Base-by-base conservation (phyloP, 73 alveolate genomes). In the Paraurostyla sp. region DNA sequence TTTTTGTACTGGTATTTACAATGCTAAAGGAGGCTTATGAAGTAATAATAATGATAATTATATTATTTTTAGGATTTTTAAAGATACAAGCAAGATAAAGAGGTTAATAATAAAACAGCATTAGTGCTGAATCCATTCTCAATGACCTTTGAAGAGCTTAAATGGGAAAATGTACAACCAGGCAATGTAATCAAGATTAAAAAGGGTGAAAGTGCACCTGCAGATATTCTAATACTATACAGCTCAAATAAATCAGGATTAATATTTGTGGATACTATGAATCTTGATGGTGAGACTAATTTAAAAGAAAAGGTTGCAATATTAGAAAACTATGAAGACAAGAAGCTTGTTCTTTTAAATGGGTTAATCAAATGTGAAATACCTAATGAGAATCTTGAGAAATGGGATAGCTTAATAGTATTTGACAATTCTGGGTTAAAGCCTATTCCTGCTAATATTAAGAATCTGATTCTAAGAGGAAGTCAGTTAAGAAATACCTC, bases 201-300 rank as follows among this genome's bases (percentile, higher is more conserved):
- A 30, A 88, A 92, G 50, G 94, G 89, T 51, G 97, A 92, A 38
- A 60, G 71, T n/a, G 82, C 92, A 41, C 98, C 98, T 0, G 95
- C 95, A 11, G 98, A 94, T 56, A 92, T 92, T 0, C 73, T 94
- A 23, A 73, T 94, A 0, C 82, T 94, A 0, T 73, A 80, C 58
- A 71, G 93, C 48, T 60, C 92, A 16, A 20, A 35, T 29, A 0
- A 27, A 91, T 33, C 96, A 89, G 68, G 89, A n/a, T 13, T 90
- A 4, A 93, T 73, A 41, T 92, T 54, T 50, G 97, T 96, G 0
- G 98, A 96, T 76, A 96, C 99, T 41, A 94, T 93, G 92, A 95
- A 95, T 83, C 80, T 96, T 16, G 98, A 96, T 84, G 99, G 99
- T 0, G 99, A 96, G 71, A 94, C 98, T n/a, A 96, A 96, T 88